Conservation (phyloP, 2,329 filamentous ascomycete species). For the Colletotrichum neosansevieriae region DNA sequence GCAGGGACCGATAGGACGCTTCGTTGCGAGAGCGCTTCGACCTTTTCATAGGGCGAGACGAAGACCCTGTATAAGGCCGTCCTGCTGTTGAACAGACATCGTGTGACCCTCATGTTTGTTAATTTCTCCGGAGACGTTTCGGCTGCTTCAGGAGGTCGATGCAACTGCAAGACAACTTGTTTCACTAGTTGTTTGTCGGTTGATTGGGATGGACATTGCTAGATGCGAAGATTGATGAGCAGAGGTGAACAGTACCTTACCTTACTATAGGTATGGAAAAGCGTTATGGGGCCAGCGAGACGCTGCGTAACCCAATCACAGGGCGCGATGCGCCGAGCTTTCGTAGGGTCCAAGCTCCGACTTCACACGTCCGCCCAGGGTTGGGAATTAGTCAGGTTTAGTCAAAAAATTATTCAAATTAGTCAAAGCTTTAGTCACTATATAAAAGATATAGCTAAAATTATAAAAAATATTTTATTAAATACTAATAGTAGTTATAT, state of each 20-base stretch:
- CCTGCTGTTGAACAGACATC: conserved; percentile 59
- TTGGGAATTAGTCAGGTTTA: too few species aligned
- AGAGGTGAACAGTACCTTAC: background rate
- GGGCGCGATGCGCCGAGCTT: conserved; percentile 29
- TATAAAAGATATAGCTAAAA: too few species aligned
- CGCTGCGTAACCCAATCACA: conserved; percentile 31
- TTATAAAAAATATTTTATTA: too few species aligned
- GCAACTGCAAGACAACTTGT: background rate
- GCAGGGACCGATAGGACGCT: conserved; percentile 36
- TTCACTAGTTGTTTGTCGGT: background rate
- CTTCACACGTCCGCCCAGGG: conserved; percentile 1
- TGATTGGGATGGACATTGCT: background rate
- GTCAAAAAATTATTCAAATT: too few species aligned
- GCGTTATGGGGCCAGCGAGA: background rate
- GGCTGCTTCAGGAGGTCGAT: background rate
- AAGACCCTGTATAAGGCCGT: conserved; percentile 62
- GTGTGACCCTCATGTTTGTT: conserved; percentile 53
- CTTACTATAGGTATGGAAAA: background rate
- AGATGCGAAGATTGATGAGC: background rate
- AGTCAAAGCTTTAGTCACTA: too few species aligned
- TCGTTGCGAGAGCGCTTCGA: conserved; percentile 44
- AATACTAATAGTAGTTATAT: too few species aligned
- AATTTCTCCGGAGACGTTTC: background rate
- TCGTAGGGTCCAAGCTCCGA: conserved; percentile 35
- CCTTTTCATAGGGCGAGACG: conserved; percentile 51